phyloP scores from a whole-genome alignment of 163 green algal species.

The Dunaliella salina region DNA sequence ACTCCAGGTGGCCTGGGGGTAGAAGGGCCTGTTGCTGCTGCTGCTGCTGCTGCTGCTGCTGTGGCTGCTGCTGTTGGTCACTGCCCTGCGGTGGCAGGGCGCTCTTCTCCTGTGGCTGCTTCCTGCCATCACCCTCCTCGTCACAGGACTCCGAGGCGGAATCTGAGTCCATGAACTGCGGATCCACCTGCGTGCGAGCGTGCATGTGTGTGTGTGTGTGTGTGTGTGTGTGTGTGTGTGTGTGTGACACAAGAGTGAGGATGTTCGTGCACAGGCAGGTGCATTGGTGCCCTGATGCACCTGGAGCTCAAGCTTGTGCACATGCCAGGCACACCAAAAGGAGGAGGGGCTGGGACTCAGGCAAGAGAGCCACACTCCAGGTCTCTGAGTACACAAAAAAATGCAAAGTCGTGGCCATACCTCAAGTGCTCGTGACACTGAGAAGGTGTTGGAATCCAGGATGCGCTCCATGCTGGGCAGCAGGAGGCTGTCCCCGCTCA shows the following conservation, averaged over 20 bases:
- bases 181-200: conserved; percentile 45
- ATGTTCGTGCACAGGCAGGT: too few relatives aligned
- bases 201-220: neutral
- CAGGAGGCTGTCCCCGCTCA: conserved; percentile 47
- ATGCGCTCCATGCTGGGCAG: conserved; percentile 51
- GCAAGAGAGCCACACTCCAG: too few relatives aligned
- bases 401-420: conserved; percentile 12
- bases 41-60: neutral
- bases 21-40: neutral
- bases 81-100: neutral
- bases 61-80: neutral
- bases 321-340: too few relatives aligned
- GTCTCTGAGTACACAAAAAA: too few relatives aligned
- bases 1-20: too few relatives aligned
- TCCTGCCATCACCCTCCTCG: neutral
- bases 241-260: too few relatives aligned
- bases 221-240: neutral
- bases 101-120: neutral
- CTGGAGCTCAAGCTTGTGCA: too few relatives aligned
- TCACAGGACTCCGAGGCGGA: conserved; percentile 30
- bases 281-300: too few relatives aligned
- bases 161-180: conserved; percentile 63
- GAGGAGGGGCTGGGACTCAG: too few relatives aligned
- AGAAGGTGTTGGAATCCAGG: conserved; percentile 80
- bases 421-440: conserved; percentile 66